phyloP scores from a whole-genome alignment of 148 eudicot genomes.

The Dysphania ambrosioides region DNA sequence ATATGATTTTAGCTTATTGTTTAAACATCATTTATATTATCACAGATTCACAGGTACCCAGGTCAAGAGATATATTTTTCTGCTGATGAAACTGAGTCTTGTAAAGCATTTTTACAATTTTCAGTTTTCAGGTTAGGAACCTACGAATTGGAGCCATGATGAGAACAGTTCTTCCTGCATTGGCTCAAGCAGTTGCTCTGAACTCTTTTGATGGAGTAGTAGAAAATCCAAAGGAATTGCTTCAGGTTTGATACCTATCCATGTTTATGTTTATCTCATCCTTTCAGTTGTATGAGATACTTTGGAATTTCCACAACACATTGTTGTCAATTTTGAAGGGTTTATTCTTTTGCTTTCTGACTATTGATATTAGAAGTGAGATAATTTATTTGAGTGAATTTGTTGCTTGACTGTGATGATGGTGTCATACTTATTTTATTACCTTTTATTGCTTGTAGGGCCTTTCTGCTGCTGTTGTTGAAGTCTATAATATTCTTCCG shows the following conservation, averaged over 20 bases:
- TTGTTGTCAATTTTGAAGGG: neutral
- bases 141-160: constrained; percentile 98
- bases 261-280: neutral
- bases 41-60: neutral
- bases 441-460: constrained; percentile 39
- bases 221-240: constrained; percentile 53
- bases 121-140: constrained; percentile 65
- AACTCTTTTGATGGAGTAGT: constrained; percentile 36
- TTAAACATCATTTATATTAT: neutral
- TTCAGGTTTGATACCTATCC: constrained; percentile 55
- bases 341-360: neutral
- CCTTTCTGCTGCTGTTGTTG: constrained; percentile 69
- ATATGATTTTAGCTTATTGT: neutral
- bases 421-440: neutral
- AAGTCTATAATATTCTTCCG: constrained; percentile 85
- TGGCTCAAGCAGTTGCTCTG: constrained; percentile 95
- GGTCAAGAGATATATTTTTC: neutral
- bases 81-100: constrained; percentile 1
- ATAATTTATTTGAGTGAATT: neutral
- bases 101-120: neutral
- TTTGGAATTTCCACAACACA: neutral
- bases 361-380: neutral
- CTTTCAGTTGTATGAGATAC: neutral
- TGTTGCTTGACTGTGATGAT: neutral
- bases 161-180: constrained; percentile 88